Conservation (phyloP, 371 early-diverging fungal species). For the Lichtheimia hyalospora region DNA sequence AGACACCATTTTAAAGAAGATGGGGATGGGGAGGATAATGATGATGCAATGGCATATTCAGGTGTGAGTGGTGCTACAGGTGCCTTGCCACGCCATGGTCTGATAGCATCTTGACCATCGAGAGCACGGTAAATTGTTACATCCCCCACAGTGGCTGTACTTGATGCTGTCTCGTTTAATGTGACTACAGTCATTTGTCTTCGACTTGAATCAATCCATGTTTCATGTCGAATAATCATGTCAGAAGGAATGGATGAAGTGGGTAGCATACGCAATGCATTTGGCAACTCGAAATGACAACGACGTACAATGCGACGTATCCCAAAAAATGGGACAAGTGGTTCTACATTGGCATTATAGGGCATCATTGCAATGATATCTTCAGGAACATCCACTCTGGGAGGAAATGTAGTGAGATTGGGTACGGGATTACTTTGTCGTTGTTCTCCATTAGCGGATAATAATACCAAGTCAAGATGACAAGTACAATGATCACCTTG, state of each 20-base stretch:
- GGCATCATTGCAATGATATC: no score
- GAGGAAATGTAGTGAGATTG: no score
- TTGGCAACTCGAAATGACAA: conserved; percentile 9
- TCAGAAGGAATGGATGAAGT: not conserved
- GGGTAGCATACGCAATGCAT: not conserved
- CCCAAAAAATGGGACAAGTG: conserved; percentile 11
- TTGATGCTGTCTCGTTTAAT: conserved; percentile 11
- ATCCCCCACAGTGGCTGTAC: conserved; percentile 13
- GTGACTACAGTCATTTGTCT: conserved; percentile 6
- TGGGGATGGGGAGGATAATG: no score
- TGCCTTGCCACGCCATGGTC: conserved; percentile 4
- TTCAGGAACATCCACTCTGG: no score
- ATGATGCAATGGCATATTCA: not conserved
- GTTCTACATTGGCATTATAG: no score
- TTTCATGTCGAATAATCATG: conserved; percentile 16
- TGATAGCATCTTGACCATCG: not conserved
- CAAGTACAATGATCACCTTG: no score
- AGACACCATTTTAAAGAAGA: not conserved
- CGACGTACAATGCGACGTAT: conserved; percentile 18
- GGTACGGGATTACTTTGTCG: no score
- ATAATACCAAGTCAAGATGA: no score
- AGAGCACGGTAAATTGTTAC: conserved; percentile 13
- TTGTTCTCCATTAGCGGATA: no score
- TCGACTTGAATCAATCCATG: conserved; percentile 13
- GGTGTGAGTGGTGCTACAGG: conserved; percentile 6